phyloP scores from a whole-genome alignment of 2,329 filamentous ascomycete genomes.

The Pseudogymnoascus sp. region DNA sequence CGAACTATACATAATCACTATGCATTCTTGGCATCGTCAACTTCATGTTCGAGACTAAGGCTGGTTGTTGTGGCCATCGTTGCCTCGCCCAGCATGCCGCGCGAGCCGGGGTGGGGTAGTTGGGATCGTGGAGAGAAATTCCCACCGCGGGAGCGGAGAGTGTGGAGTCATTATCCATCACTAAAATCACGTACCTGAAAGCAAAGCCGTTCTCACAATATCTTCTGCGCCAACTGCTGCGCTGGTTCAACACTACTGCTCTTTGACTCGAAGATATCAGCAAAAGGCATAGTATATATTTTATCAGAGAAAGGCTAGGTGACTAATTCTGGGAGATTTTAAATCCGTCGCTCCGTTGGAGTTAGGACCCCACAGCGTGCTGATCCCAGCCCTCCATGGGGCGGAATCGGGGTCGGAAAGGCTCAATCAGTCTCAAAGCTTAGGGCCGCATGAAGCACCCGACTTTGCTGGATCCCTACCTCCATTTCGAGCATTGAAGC shows the following conservation, averaged over 20 bases:
- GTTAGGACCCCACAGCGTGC: not conserved
- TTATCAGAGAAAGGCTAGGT: not conserved
- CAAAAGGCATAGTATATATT: not conserved
- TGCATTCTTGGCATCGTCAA: not conserved
- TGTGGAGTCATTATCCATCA: not conserved
- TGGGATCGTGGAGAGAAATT: constrained; percentile 3
- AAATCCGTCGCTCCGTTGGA: not conserved
- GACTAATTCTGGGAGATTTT: not conserved
- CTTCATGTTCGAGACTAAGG: not conserved
- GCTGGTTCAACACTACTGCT: not conserved
- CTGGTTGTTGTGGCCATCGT: not conserved
- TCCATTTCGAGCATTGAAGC: not conserved
- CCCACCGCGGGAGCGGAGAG: not conserved
- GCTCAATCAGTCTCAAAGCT: not conserved
- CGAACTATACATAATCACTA: not conserved
- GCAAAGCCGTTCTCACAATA: not conserved
- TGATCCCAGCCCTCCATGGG: not conserved
- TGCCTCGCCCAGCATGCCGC: not conserved
- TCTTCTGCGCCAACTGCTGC: not conserved
- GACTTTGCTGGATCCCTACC: not conserved
- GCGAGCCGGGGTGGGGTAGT: constrained; percentile 1
- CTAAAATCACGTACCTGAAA: not conserved
- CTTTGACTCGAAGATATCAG: not conserved
- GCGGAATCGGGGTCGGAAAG: not conserved
- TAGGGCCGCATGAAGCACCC: not conserved